Evolutionary conservation across 1,139 yeast genomes (phyloP).

Genomic region (Yamadazyma aaseri): DNA sequence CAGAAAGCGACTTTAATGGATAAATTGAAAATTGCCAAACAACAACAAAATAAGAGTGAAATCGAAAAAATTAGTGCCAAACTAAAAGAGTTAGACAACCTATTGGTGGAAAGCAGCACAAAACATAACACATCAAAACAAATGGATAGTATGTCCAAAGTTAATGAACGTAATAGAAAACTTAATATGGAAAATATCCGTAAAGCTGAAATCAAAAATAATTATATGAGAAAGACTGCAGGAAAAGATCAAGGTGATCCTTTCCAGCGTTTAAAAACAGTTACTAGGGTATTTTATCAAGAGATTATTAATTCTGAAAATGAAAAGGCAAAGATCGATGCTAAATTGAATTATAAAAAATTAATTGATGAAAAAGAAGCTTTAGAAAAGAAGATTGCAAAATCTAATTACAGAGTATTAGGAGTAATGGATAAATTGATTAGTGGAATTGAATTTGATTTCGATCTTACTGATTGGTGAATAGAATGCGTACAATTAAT

Average conservation of each 20-base stretch:
- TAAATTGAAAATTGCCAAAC: conserved; percentile 73
- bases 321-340: conserved; percentile 44
- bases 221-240: conserved; percentile 54
- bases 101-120: conserved; percentile 26
- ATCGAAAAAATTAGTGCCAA: conserved; percentile 52
- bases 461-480: no score
- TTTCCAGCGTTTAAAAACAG: conserved; percentile 83
- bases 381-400: conserved; percentile 41
- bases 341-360: conserved; percentile 33
- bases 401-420: conserved; percentile 42
- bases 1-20: conserved; percentile 73
- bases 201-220: conserved; percentile 70
- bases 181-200: conserved; percentile 76
- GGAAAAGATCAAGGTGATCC: conserved; percentile 68
- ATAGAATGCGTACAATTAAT: no score
- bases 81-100: conserved; percentile 29
- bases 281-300: conserved; percentile 77
- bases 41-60: conserved; percentile 54
- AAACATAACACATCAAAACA: conserved; percentile 22
- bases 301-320: conserved; percentile 45
- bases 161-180: conserved; percentile 79
- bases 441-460: conserved; percentile 32
- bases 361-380: conserved; percentile 37
- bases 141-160: conserved; percentile 51
- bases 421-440: conserved; percentile 47